These are phyloP conservation scores for Hordeum pubiflorum DNA, from an alignment of 202 grass and related monocot genomes.

Conservation along the genomic window DNA sequence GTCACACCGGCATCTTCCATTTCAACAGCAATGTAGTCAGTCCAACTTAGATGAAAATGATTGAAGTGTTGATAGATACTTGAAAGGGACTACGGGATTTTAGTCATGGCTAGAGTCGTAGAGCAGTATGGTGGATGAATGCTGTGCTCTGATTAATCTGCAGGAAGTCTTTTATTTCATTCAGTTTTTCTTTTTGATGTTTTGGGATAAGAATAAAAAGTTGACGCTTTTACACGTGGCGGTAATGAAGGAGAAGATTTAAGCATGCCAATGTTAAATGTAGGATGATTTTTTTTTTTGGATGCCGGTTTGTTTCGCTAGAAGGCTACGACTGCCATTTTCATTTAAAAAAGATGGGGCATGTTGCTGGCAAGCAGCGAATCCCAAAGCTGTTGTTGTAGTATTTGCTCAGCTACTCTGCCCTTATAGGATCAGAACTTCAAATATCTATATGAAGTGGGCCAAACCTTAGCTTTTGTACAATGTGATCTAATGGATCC, in stretches of 20 bases:
- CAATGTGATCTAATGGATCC: background rate
- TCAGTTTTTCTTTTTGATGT: background rate
- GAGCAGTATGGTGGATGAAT: background rate
- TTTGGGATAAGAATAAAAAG: background rate
- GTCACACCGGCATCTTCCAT: background rate
- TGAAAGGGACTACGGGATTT: background rate
- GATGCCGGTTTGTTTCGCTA: background rate
- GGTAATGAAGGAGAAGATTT: background rate
- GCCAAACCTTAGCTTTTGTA: background rate
- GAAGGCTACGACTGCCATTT: background rate
- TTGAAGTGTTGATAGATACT: background rate
- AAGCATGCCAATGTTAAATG: background rate
- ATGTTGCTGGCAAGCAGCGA: slow-evolving; percentile 5
- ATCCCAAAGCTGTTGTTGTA: background rate
- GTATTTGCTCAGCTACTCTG: background rate
- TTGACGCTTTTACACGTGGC: background rate
- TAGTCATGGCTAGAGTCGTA: background rate
- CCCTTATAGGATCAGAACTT: background rate
- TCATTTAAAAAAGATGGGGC: background rate
- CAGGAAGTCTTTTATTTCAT: slow-evolving; percentile 6
- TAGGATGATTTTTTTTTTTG: background rate
- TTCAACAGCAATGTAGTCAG: background rate
- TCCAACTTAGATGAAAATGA: background rate
- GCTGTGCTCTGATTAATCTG: background rate
- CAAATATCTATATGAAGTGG: background rate